phyloP scores from a whole-genome alignment of 225 moss, liverwort and hornwort genomes.

The Physcomitrium patens region DNA sequence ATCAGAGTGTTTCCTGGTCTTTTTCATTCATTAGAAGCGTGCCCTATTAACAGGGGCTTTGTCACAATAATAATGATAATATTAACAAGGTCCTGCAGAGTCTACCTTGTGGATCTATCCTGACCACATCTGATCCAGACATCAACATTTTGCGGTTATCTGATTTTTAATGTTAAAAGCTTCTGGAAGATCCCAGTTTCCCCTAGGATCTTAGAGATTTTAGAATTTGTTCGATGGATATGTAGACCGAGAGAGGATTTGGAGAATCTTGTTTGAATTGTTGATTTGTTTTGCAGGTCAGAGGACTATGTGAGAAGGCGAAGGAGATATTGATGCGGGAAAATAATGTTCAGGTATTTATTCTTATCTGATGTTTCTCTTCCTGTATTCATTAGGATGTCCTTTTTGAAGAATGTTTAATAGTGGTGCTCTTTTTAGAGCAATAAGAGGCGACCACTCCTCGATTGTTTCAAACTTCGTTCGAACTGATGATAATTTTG shows the following conservation, averaged over 20 bases:
- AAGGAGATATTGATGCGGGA: conserved; percentile 51
- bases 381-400: neutral
- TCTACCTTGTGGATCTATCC: neutral
- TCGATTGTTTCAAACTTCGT: too few relatives aligned
- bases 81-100: neutral
- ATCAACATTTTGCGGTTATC: neutral
- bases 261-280: neutral
- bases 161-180: neutral
- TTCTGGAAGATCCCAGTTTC: neutral
- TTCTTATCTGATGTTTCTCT: neutral
- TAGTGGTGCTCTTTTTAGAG: too few relatives aligned
- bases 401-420: neutral
- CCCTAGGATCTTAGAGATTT: neutral
- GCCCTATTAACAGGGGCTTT: neutral
- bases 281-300: conserved; percentile 21
- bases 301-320: conserved; percentile 43
- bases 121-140: neutral
- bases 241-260: neutral
- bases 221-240: neutral
- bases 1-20: neutral
- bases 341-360: conserved; percentile 44
- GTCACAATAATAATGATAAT: neutral
- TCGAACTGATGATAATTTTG: too few relatives aligned
- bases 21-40: too few relatives aligned
- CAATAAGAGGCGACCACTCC: too few relatives aligned